A percentile compares a stretch with the other conserved stretches of the same genome.
These are phyloP conservation scores for Citrus unshiu DNA, from an alignment of 345 rosid genomes.

Conservation along the genomic window DNA sequence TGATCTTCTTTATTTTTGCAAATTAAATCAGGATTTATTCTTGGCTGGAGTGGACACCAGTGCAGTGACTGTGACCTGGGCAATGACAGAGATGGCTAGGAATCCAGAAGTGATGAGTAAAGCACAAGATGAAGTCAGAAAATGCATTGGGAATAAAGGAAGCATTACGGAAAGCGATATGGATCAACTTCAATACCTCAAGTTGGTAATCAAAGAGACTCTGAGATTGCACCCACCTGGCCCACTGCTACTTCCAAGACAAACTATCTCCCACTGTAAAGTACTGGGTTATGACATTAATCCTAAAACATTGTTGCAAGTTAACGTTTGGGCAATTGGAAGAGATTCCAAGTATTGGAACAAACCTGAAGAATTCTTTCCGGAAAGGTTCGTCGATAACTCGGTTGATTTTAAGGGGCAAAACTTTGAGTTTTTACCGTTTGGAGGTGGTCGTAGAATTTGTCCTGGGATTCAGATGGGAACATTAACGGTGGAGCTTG, in stretches of 20 bases:
- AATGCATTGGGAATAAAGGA: slow-evolving; percentile 21
- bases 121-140: slow-evolving; percentile 20
- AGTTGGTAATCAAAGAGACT: slow-evolving; percentile 46
- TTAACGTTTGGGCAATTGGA: slow-evolving; percentile 49
- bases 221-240: slow-evolving; percentile 54
- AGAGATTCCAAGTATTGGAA: slow-evolving; percentile 40
- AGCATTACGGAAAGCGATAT: slow-evolving; percentile 28
- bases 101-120: slow-evolving; percentile 36
- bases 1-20: neutral
- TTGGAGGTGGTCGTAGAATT: slow-evolving; percentile 36
- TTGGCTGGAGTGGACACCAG: slow-evolving; percentile 33
- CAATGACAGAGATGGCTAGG: slow-evolving; percentile 42
- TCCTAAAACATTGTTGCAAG: slow-evolving; percentile 31
- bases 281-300: slow-evolving; percentile 32
- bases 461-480: slow-evolving; percentile 40
- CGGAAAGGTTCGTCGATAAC: slow-evolving; percentile 38
- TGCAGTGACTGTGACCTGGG: slow-evolving; percentile 29
- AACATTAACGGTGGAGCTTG: slow-evolving; percentile 24
- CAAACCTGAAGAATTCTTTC: slow-evolving; percentile 38
- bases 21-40: slow-evolving; percentile 29
- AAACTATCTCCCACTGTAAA: slow-evolving; percentile 34
- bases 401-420: slow-evolving; percentile 39
- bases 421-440: slow-evolving; percentile 38
- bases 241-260: slow-evolving; percentile 42
- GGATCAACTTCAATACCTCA: slow-evolving; percentile 34